Conservation (phyloP, 1,284 basidiomycete genomes). For the Moniliella sp. region DNA sequence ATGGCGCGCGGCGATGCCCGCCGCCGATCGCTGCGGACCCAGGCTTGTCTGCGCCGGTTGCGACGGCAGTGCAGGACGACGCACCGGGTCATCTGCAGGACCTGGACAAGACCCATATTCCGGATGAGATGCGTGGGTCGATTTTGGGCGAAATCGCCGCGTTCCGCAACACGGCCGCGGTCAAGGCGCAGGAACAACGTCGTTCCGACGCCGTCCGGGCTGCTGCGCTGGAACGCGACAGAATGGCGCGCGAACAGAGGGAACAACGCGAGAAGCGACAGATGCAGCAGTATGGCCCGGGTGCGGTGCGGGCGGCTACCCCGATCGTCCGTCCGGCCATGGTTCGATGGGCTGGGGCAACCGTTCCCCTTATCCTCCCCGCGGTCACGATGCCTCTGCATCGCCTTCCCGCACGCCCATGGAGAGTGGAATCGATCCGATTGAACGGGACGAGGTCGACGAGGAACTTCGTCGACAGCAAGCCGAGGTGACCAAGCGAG, state of each 20-base stretch:
- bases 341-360: constrained; percentile 14
- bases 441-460: constrained; percentile 10
- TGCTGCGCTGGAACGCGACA: too few species aligned
- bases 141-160: constrained; percentile 85
- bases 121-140: constrained; percentile 75
- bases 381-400: constrained; percentile 10
- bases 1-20: too few species aligned
- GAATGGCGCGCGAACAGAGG: not conserved
- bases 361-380: constrained; percentile 11
- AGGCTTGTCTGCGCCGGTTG: too few species aligned
- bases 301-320: not conserved
- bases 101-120: constrained; percentile 75
- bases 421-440: constrained; percentile 9
- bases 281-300: not conserved
- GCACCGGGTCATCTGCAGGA: constrained; percentile 86
- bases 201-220: constrained; percentile 21
- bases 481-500: not conserved
- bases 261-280: constrained; percentile 7
- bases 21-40: too few species aligned
- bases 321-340: constrained; percentile 1
- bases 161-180: constrained; percentile 36
- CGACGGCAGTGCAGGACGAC: too few species aligned
- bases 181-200: constrained; percentile 21
- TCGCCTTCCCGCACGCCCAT: constrained; percentile 3
- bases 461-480: constrained; percentile 7